Base-by-base conservation (phyloP, 2,329 filamentous ascomycete species). In the Alternaria sp. region DNA sequence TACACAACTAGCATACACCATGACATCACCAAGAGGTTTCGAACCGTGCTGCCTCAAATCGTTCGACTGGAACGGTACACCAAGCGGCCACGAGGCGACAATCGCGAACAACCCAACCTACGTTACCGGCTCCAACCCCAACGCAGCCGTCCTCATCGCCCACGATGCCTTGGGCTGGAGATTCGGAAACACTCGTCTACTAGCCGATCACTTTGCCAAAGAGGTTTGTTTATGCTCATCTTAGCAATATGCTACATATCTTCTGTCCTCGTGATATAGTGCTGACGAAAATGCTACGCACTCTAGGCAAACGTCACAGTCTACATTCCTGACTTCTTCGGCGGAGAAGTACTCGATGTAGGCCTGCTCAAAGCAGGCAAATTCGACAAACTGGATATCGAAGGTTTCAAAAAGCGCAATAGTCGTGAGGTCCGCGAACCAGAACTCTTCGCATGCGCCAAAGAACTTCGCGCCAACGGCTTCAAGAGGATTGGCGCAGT, bases 191-290 rank as follows among this genome's bases (percentile, higher is more conserved):
- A 73, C 75, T 23, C 76, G 82, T 21, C 74, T 84, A 2, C 75
- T 84, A 8, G 82, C 82, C 7, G 82, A 84, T 61, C 68, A 78
- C 18, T 84, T 83, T 67, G 82, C 82, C 49, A 71, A 73, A 20
- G 71, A 75, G 59, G 64, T 61, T 3, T 18, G 25, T 50, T 4
- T 9, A 11, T 1, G n/a, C 8, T 41, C n/a, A 41, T 41, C 33
- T 41, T 8, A 37, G 15, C 15, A n/a, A 37, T n/a, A 37, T 37
- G 33, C 9, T n/a, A 37, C 10, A 0, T 2, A n/a, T 37, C 33
- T 37, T n/a, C 33, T 37, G 33, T 37, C 33, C 33, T 37, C 33
- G 14, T n/a, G 33, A 37, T 15, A n/a, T 4, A 37, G 15, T 37
- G 33, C 33, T 37, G 4, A 37, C 15, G 15, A n/a, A 20, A 11